phyloP scores from a whole-genome alignment of 2,329 filamentous ascomycete species.

The Fonsecaea pedrosoi region DNA sequence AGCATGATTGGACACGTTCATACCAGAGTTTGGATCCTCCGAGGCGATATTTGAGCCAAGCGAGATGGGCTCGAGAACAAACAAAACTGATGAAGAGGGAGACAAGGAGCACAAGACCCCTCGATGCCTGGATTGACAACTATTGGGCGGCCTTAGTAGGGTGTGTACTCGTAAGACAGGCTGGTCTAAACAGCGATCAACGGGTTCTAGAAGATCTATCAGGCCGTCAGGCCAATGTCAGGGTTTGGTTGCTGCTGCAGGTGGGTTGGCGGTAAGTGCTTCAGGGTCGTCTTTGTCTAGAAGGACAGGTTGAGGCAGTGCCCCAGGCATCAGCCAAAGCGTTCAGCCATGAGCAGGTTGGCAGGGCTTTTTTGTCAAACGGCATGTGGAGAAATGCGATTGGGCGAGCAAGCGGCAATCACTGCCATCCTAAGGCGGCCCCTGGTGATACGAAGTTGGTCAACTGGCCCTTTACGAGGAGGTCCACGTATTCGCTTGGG shows the following conservation, averaged over 20 bases:
- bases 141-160: neutral
- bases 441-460: neutral
- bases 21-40: neutral
- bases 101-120: neutral
- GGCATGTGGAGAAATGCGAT: conserved; percentile 3
- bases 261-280: neutral
- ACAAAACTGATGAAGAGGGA: neutral
- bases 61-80: neutral
- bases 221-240: neutral
- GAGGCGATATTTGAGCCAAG: neutral
- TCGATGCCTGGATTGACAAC: neutral
- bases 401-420: neutral
- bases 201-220: conserved; percentile 13
- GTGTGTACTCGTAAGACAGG: neutral
- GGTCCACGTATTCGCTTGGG: conserved; percentile 20
- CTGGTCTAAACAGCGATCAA: neutral
- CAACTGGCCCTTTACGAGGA: neutral
- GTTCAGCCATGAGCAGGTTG: neutral
- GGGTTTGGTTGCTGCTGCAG: neutral
- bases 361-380: neutral
- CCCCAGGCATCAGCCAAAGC: conserved; percentile 19
- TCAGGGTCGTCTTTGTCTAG: neutral
- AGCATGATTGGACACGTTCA: neutral
- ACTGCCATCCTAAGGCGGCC: conserved; percentile 1
- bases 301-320: neutral